Evolutionary conservation across 108 stramenopile species (phyloP).

Genomic region (Cyclotella kingstonii): DNA sequence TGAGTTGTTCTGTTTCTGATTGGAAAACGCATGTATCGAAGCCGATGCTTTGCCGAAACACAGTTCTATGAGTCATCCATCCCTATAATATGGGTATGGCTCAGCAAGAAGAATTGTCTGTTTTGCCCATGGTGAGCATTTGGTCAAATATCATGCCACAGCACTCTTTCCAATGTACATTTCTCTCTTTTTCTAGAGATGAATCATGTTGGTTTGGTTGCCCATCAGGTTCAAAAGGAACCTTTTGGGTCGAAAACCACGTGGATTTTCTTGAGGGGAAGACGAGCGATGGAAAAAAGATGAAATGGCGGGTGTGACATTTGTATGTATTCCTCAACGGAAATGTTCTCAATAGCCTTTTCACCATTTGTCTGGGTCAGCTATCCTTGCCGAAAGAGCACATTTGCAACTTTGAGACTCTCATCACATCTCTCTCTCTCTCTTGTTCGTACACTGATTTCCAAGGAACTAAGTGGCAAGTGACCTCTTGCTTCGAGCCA

Average conservation of each 20-base stretch:
- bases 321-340: slow-evolving; percentile 12
- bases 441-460: neutral
- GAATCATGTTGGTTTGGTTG: no score
- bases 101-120: no score
- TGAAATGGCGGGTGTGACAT: slow-evolving; percentile 23
- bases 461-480: no score
- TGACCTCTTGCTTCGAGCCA: no score
- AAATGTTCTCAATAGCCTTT: slow-evolving; percentile 22
- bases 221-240: no score
- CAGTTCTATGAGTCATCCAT: neutral
- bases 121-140: neutral
- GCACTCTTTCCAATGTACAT: slow-evolving; percentile 11
- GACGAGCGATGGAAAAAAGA: no score
- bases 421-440: neutral
- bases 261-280: neutral
- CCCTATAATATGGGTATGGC: neutral
- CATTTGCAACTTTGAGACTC: neutral
- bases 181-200: no score
- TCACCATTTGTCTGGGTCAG: neutral
- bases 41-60: neutral
- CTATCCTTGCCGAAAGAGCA: neutral
- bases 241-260: no score
- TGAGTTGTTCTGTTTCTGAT: no score
- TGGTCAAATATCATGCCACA: slow-evolving; percentile 18
- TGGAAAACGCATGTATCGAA: slow-evolving; percentile 3